Evolutionary conservation across 2,329 filamentous ascomycete genomes (phyloP), one percentile per base, ranked within the genome.

Genomic region (Phialophora macrospora): DNA sequence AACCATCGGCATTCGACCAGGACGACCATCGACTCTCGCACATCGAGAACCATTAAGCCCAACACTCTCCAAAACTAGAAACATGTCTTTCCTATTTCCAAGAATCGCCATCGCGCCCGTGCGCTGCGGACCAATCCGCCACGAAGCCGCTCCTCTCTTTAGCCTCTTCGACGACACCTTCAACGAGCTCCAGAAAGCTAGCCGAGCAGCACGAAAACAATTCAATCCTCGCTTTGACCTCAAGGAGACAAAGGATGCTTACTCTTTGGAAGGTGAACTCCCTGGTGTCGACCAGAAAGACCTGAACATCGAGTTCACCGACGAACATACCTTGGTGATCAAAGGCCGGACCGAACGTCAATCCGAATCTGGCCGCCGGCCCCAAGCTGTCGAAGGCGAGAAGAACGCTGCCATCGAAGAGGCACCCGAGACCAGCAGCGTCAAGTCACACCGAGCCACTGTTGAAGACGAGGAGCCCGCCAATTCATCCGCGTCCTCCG

Each of bases 171-270:
- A 81, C 68, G 79, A 81, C 73, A 78, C 62, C 20, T 64, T 69
- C 62, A 65, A 64, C 26, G 65, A 72, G 57, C 51, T 72, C 14
- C 63, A 70, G 46, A 64, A 64, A 60, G 72, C 68, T 46, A 62
- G 48, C 26, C 68, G 65, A 30, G 66, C 70, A 55, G 55, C 70
- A 6, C 64, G 59, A 55, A 77, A 66, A 65, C 69, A 74, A 8
- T 81, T 82, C 72, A 74, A 75, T 14, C 81, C 81, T 55, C 74
- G 75, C 60, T 83, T 83, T 66, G 81, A 84, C 68, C 75, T 83
- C 54, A 77, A 78, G 63, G 82, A 83, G 71, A 76, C 73, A 28
- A 74, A 76, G 2, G 75, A 80, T 1, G 72, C 77, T 48, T 84
- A 83, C 72, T 70, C 79, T 65, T 76, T 84, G 11, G 79, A 83